Base-by-base conservation (phyloP, 2,329 filamentous ascomycete species). In the Elsinoe australis region DNA sequence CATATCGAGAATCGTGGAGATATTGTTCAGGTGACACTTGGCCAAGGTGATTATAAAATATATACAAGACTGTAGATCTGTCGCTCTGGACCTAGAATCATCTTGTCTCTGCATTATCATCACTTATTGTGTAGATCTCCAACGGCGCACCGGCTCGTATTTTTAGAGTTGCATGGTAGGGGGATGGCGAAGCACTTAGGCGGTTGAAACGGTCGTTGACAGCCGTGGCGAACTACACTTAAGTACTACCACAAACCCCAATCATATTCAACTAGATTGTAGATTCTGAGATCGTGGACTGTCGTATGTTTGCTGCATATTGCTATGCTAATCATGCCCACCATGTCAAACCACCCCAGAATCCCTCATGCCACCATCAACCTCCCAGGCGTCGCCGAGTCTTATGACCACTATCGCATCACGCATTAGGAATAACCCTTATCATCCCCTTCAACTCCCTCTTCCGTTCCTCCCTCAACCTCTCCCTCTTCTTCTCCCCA, bases 391-490 rank as follows among this genome's bases (percentile, higher is more conserved):
- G 12, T 12, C 12, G 26, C 26, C 26, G 26, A 29, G 7, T 6
- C 6, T 6, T 12, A 42, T n/a, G 12, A 8, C 21, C 38, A 28
- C 14, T 24, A 44, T n/a, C 14, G 21, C 5, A 14, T 44, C 26
- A 44, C n/a, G n/a, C 28, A 22, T 44, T 44, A 10, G 53, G 53
- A 21, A 63, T 55, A 39, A 63, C 54, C 36, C 52, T 52, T 46
- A 64, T 64, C 48, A 55, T 54, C 49, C 52, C 58, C 58, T 61
- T 63, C 49, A 64, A 49, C 26, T 61, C 59, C 51, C 55, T 52
- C 33, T 58, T 52, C 45, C 60, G 54, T 54, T 56, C 59, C 53
- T 61, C 53, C 29, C 55, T 56, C 45, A 35, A 51, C 38, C 41
- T 39, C 44, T 55, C 51, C 22, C 48, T 42, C 15, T 49, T 39